Evolutionary conservation across 2,329 filamentous ascomycete genomes (phyloP).

Genomic region (Aureobasidium subglaciale): DNA sequence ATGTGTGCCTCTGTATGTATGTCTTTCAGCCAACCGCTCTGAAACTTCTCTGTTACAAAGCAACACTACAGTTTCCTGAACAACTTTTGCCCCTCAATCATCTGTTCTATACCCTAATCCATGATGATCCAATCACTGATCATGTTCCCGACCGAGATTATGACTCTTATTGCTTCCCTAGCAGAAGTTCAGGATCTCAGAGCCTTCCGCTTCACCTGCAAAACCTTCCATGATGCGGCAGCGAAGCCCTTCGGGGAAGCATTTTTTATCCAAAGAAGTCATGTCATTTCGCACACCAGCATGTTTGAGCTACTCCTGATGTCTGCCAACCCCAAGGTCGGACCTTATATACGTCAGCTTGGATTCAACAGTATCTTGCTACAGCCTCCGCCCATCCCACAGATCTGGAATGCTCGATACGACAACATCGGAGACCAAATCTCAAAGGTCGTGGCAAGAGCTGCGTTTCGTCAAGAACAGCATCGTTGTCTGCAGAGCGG

Average conservation of each 20-base stretch:
- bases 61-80: too few relatives aligned
- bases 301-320: neutral
- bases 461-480: neutral
- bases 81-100: too few relatives aligned
- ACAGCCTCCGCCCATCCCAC: neutral
- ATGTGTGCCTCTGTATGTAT: too few relatives aligned
- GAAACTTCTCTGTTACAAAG: too few relatives aligned
- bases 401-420: too few relatives aligned
- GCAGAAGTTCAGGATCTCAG: neutral
- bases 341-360: neutral
- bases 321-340: neutral
- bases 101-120: too few relatives aligned
- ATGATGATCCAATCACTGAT: too few relatives aligned
- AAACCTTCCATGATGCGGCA: neutral
- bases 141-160: neutral
- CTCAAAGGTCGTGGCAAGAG: neutral
- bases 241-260: neutral
- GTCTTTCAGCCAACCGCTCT: too few relatives aligned
- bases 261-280: neutral
- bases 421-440: too few relatives aligned
- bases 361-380: neutral
- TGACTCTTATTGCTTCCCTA: neutral
- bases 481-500: neutral
- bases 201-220: neutral
- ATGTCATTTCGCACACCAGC: neutral